Evolutionary conservation across 2,329 filamentous ascomycete genomes (phyloP), one percentile per base, ranked within the genome.

Genomic region (Mollisia scopiformis): DNA sequence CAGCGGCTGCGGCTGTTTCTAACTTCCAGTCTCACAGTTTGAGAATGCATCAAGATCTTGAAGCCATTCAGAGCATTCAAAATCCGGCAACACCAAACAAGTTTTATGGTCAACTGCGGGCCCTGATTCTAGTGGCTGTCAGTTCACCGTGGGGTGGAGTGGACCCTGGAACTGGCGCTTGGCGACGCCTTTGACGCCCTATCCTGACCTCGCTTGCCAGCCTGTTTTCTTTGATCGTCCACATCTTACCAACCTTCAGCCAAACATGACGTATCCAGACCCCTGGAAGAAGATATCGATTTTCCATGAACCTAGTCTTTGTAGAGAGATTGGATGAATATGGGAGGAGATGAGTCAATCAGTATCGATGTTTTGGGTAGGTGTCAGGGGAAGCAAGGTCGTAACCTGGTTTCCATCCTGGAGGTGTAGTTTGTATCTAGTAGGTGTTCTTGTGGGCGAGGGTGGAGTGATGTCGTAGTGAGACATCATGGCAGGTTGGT

Each of bases 401-500:
- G n/a, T 33, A 33, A 51, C 49, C 49, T 35, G 27, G 47, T 31
- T 51, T 51, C 13, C 28, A 11, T 28, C 30, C 27, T 51, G 14
- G 27, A 6, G 13, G n/a, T 5, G 11, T 50, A 51, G 43, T 51
- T 59, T 31, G 50, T 37, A 21, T 23, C 19, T 13, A 21, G n/a
- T 28, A 21, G 13, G 14, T 14, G 14, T 46, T 19, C 23, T 46
- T 46, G 28, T 7, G 27, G 27, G 27, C 23, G 10, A 11, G 43
- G 23, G 16, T 28, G 19, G 51, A 31, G 55, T 59, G 57, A 59
- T 59, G 57, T 59, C 51, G 57, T 55, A 55, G 41, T 43, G 49
- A 59, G 49, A 55, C 57, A 54, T 27, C 25, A 43, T 58, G 49
- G 35, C 51, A 46, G 49, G n/a, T n/a, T n/a, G 16, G 16, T 21